These are phyloP conservation scores for Symbiodinium natans DNA, from an alignment of 73 alveolate species.

Conservation along the genomic window DNA sequence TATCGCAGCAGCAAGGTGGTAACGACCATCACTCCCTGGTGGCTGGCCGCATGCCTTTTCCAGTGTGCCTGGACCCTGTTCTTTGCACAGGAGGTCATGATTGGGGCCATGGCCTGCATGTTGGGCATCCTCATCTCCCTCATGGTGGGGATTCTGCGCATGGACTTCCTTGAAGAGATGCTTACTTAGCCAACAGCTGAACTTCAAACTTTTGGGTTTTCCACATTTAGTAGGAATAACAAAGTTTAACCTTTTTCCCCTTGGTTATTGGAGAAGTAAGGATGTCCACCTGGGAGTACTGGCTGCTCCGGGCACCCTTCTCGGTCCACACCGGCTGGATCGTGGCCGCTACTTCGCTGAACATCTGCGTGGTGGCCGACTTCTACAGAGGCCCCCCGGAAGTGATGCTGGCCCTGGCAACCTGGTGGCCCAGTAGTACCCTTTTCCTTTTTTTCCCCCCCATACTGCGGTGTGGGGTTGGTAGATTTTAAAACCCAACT, in stretches of 20 bases:
- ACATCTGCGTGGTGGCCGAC: conserved; percentile 62
- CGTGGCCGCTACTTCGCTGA: conserved; percentile 27
- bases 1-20: conserved; percentile 29
- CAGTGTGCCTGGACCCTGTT: conserved; percentile 58
- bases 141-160: conserved; percentile 28
- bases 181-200: too few relatives aligned
- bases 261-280: too few relatives aligned
- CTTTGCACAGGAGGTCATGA: conserved; percentile 65
- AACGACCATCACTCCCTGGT: conserved; percentile 50
- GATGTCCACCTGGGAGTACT: conserved; percentile 27
- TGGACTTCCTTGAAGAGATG: conserved; percentile 41
- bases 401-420: not conserved
- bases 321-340: conserved; percentile 71
- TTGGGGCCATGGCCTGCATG: conserved; percentile 40
- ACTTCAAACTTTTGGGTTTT: too few relatives aligned
- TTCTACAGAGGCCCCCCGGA: conserved; percentile 17
- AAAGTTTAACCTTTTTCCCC: too few relatives aligned
- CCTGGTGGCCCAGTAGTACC: too few relatives aligned
- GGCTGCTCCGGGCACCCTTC: conserved; percentile 82
- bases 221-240: too few relatives aligned
- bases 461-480: too few relatives aligned
- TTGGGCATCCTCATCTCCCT: conserved; percentile 34
- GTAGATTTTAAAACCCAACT: too few relatives aligned
- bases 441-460: too few relatives aligned
- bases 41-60: conserved; percentile 50